Conservation (phyloP, 1,284 basidiomycete species). For the Puccinia triticina region DNA sequence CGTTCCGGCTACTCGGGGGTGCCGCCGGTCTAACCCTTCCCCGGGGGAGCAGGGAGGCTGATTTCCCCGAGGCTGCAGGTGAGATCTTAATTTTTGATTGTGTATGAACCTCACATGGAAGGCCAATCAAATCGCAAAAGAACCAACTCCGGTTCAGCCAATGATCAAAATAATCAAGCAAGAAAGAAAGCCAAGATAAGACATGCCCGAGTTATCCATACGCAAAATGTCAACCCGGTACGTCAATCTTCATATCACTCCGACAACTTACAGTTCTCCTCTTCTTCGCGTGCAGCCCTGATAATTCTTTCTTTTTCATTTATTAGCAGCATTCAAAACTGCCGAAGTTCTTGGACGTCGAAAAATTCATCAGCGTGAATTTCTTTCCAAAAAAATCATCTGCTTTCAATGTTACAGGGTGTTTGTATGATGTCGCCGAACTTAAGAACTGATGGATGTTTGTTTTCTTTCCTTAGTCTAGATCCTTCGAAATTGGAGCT, state of each 20-base stretch:
- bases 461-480: conserved; percentile 65
- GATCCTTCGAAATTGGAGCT: conserved; percentile 81
- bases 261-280: neutral
- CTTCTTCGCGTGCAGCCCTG: neutral
- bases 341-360: conserved; percentile 77
- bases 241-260: neutral
- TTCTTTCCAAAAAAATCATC: neutral
- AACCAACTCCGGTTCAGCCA: neutral
- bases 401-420: neutral
- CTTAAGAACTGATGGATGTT: no score
- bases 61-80: no score
- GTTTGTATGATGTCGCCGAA: neutral
- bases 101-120: no score
- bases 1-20: no score
- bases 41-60: no score
- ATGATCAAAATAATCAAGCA: conserved; percentile 16
- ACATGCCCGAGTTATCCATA: conserved; percentile 35
- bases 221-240: conserved; percentile 11
- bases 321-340: conserved; percentile 59
- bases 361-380: conserved; percentile 77
- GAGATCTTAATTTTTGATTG: no score
- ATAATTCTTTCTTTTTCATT: neutral
- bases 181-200: conserved; percentile 35
- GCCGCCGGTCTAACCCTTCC: no score
- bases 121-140: conserved; percentile 8